These are phyloP conservation scores for Magnaporthales sp. DNA, from an alignment of 2,329 filamentous ascomycete genomes.

Conservation along the genomic window DNA sequence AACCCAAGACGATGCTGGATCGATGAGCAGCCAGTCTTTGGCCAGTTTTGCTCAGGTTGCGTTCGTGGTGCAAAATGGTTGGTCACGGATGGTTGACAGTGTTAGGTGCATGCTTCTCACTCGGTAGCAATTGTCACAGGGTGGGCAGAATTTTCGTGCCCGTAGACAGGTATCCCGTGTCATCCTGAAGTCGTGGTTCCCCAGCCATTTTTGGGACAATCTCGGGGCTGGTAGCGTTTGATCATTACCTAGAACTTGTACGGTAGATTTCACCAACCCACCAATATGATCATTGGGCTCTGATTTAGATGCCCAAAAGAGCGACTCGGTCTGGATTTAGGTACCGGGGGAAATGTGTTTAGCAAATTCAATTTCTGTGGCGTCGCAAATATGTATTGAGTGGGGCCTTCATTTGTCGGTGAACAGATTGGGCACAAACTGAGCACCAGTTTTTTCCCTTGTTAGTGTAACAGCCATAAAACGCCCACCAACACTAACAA, in stretches of 20 bases:
- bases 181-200: background rate
- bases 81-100: background rate
- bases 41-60: background rate
- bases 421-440: conserved; percentile 1
- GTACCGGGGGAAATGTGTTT: background rate
- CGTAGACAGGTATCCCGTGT: background rate
- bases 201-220: background rate
- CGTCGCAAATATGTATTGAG: background rate
- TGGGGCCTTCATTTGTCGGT: background rate
- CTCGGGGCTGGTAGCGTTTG: background rate
- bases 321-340: background rate
- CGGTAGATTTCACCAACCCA: background rate
- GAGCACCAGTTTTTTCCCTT: background rate
- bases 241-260: background rate
- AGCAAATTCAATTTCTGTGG: background rate
- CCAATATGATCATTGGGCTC: background rate
- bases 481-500: background rate
- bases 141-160: background rate
- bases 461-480: background rate
- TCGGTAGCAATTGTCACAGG: background rate
- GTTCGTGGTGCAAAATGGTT: conserved; percentile 1
- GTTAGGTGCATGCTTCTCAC: background rate
- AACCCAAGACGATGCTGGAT: background rate
- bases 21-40: background rate
- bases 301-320: background rate